Base-by-base conservation (phyloP, 2,329 filamentous ascomycete genomes). In the Fusarium staphyleae region DNA sequence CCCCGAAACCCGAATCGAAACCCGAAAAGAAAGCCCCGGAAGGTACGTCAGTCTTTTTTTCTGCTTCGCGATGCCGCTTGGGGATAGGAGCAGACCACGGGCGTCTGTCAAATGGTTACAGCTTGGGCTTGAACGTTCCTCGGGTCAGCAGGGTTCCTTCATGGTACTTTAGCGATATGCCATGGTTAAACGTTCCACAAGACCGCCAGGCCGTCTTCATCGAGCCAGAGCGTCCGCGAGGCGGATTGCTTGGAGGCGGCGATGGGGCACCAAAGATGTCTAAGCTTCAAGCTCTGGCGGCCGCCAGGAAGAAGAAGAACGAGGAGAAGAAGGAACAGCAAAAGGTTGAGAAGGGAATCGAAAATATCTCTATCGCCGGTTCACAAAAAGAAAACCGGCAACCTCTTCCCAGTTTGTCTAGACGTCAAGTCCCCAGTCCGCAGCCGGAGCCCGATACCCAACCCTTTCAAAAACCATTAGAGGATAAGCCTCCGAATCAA, bases 231-330 rank as follows among this genome's bases (percentile, higher is more conserved):
- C 82, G 29, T 57, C 86, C 82, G 46, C 78, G 76, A 40, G 83
- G 87, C 14, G 88, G 91, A 2, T 78, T 99, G 0, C 74, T 96
- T 3, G 96, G 95, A 24, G 96, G 95, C 28, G 81, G 85, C 2
- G 82, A 84, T 40, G 75, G 76, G 11, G 68, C 77, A n/a, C 81
- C 84, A 3, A 95, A 93, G 68, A 81, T 90, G 73, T 96, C 93
- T 5, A 99, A 99, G 68, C 79, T 99, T 37, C 93, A 96, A 66
- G 91, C 91, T 40, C 78, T 99, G 34, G 93, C 93, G 44, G 91
- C 91, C 28, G 89, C 90, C 47, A 83, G 92, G 22, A 93, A 92
- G 71, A 93, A 90, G 74, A 96, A 92, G 72, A 87, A 86, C 12
- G 87, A 86, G 24, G 86, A 88, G 32, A 86, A 83, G 64, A 77